Conservation (phyloP, 73 alveolate genomes). For the Breviolum minutum region DNA sequence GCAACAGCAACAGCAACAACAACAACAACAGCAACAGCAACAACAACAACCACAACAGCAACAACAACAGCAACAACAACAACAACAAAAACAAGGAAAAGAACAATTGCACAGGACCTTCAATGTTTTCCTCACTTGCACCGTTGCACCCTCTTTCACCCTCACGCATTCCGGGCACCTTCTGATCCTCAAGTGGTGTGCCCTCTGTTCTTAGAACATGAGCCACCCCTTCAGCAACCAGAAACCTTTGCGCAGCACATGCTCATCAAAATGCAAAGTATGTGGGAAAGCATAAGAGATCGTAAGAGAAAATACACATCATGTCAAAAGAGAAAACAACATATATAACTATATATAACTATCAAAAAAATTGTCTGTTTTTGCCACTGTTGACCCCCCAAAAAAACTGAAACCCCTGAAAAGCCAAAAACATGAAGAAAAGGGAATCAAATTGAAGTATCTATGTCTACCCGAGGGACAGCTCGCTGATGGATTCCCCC, state of each 20-base stretch:
- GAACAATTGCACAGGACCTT: background rate
- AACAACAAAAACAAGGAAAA: too few relatives aligned
- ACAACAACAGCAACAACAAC: too few relatives aligned
- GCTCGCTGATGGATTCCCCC: conserved; percentile 24
- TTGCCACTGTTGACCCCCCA: too few relatives aligned
- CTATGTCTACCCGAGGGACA: background rate
- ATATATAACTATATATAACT: background rate
- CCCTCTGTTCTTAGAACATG: conserved; percentile 3
- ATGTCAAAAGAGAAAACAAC: background rate
- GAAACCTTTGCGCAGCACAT: background rate
- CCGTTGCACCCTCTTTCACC: background rate
- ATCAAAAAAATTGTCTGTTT: background rate
- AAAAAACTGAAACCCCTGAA: too few relatives aligned
- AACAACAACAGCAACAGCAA: too few relatives aligned
- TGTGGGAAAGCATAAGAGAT: background rate
- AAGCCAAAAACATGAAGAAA: too few relatives aligned
- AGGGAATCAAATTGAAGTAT: too few relatives aligned
- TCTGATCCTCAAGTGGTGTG: background rate
- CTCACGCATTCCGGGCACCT: background rate
- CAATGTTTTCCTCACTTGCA: too few relatives aligned
- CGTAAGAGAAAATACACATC: background rate
- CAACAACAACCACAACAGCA: too few relatives aligned
- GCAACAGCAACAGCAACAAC: too few relatives aligned
- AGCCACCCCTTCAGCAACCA: conserved; percentile 52
- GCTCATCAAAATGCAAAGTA: background rate